Evolutionary conservation across 768 basidiomycete genomes (phyloP), one percentile per base, ranked within the genome.

Genomic region (Mycena alexandri): DNA sequence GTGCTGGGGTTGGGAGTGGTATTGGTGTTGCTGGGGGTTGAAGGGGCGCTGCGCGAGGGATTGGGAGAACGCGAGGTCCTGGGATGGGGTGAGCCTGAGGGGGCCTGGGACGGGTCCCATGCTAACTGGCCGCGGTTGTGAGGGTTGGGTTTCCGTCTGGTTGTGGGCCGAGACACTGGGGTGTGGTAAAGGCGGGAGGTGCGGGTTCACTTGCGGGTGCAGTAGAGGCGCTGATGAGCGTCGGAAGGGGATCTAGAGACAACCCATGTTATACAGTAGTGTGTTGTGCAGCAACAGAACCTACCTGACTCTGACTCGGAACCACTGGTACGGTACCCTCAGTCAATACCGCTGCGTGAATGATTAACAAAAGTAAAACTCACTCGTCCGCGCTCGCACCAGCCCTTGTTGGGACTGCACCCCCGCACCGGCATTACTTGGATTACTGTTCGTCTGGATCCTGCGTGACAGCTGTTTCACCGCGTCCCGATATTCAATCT

Each of bases 191-290:
- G 16, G 2, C 46, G 46, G 17, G 44, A 13, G 12, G 16, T 43
- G n/a, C 34, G 22, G 19, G 50, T 51, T 36, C 22, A 41, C 17
- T 16, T 51, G 33, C 9, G 53, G 2, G 22, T 36, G 65, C 19
- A 36, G 51, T 7, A 25, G 38, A 17, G 65, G 52, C 17, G 56
- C 56, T 7, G 64, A 65, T 43, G n/a, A 9, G 22, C 65, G 65
- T 24, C 51, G 47, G 3, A 16, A 19, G 16, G 46, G 58, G 10
- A 38, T 11, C 51, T 60, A 36, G 14, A 58, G 19, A 46, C 8
- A 36, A 6, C 2, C 11, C 38, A 38, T 11, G 38, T 38, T 38
- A 38, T 14, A 38, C 29, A 6, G 3, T 29, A 29, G 3, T 29
- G 29, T 29, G 29, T 29, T 29, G n/a, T 29, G 29, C 29, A 29